Base-by-base conservation (phyloP, 306 rosid genomes). In the Cicer arietinum region DNA sequence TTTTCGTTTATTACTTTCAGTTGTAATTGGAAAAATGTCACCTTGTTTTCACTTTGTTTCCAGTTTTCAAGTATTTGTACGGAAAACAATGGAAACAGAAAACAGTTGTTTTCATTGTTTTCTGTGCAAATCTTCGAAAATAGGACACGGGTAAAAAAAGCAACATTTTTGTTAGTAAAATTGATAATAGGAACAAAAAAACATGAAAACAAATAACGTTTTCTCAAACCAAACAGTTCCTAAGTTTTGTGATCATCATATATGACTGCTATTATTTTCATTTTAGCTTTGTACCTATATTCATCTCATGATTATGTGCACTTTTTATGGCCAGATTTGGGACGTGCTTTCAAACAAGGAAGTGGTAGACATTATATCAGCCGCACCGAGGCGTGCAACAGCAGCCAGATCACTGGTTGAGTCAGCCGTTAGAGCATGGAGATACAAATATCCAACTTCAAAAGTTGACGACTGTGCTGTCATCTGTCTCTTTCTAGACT, bases 401-500 rank as follows among this genome's bases (percentile, higher is more conserved):
- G 98, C 94, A 6, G 98, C 99, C 40, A 85, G 97, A 77, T 80
- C 85, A 10, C 80, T 95, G 63, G 99, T 95, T 4, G 98, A 95
- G 90, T 73, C 91, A 52, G 99, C 99, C 0, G 87, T 95, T 73
- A 85, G 91, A 43, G 85, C 86, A 13, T 95, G 99, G 99, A 89
- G 85, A 75, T 83, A 76, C 50, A 95, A 90, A 57, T 95, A 92
- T 74, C 99, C 99, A 41, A 92, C 96, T 46, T 95, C 99, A 67
- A 95, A 95, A 79, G 91, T 95, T 3, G 99, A 95, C 14, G 99
- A 95, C 68, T 95, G 99, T 80, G 99, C 99, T 13, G 99, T 85
- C 11, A 87, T 95, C 50, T 95, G 99, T 78, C 97, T 95, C 79
- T 95, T 89, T 82, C 87, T 95, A 6, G 84, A 90, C 74, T 67